These are phyloP conservation scores for Aspergillus campestris DNA, from an alignment of 495 filamentous ascomycete genomes.

Conservation along the genomic window DNA sequence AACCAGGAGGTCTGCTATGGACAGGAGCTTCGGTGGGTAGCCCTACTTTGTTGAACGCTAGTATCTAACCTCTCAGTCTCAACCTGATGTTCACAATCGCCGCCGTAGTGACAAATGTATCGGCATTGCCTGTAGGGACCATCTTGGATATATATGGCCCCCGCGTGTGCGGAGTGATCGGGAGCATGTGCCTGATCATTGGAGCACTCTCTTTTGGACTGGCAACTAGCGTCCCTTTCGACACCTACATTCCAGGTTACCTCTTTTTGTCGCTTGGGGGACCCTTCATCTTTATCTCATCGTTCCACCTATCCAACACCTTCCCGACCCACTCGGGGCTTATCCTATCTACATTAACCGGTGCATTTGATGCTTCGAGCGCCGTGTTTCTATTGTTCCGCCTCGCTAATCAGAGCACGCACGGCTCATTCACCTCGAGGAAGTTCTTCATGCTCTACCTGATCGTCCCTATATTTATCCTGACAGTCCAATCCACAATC, in stretches of 20 bases:
- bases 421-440: constrained; percentile 51
- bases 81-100: constrained; percentile 93
- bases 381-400: constrained; percentile 86
- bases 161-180: constrained; percentile 64
- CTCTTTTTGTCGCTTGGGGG: constrained; percentile 77
- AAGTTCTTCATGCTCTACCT: constrained; percentile 75
- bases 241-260: constrained; percentile 73
- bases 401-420: constrained; percentile 57
- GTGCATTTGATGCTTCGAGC: constrained; percentile 83
- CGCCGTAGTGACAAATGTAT: constrained; percentile 78
- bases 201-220: constrained; percentile 66
- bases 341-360: constrained; percentile 77
- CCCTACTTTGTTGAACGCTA: neutral
- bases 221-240: constrained; percentile 51
- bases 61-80: constrained; percentile 31
- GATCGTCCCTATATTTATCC: constrained; percentile 61
- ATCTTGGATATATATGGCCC: constrained; percentile 81
- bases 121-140: constrained; percentile 75
- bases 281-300: constrained; percentile 84
- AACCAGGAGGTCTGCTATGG: constrained; percentile 58
- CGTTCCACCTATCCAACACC: constrained; percentile 87
- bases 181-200: constrained; percentile 56
- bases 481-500: constrained; percentile 58
- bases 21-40: constrained; percentile 61
- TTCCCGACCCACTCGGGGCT: constrained; percentile 80